Base-by-base conservation (phyloP, 2,329 filamentous ascomycete genomes). In the Decorospora gaudefroyi region DNA sequence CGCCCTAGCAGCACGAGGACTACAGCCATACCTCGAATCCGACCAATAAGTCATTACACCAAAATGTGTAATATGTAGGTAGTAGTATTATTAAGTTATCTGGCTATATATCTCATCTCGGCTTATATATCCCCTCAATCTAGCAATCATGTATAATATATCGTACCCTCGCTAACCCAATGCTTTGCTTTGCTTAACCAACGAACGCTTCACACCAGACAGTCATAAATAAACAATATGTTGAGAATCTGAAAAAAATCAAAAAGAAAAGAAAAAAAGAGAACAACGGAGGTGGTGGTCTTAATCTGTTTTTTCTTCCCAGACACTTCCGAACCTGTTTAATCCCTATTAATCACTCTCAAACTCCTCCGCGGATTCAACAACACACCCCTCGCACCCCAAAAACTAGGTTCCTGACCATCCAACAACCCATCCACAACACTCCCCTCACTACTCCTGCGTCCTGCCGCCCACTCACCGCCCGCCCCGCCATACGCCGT, bases 361-460 rank as follows among this genome's bases (percentile, higher is more conserved):
- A 88, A 70, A 58, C 84, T 87, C 61, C 85, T 74, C 59, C 84
- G 75, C 15, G 85, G 85, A 49, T 84, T 85, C 68, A 88, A 68
- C 59, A 88, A 70, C 18, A 87, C 83, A 35, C 78, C 71, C 40
- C 51, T 67, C n/a, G 70, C 64, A 1, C 75, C 86, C 66, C 87
- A 83, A 70, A 88, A 90, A 45, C 79, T 86, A 47, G 86, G 86
- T 65, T 88, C 84, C 48, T 84, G 77, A 0, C 80, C 82, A 3
- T 74, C 76, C 11, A 86, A 60, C 50, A 87, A 59, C 57, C 85
- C 82, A 42, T 84, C 82, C 26, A 70, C 74, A 45, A 75, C 76
- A 49, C 76, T 78, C n/a, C 64, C 70, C 6, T 69, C 70, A 25
- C 74, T 77, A 13, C 70, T 72, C 41, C 71, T 66, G 19, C 59